These are phyloP conservation scores for Colletotrichum sp. DNA, from an alignment of 2,329 filamentous ascomycete species.

Conservation along the genomic window DNA sequence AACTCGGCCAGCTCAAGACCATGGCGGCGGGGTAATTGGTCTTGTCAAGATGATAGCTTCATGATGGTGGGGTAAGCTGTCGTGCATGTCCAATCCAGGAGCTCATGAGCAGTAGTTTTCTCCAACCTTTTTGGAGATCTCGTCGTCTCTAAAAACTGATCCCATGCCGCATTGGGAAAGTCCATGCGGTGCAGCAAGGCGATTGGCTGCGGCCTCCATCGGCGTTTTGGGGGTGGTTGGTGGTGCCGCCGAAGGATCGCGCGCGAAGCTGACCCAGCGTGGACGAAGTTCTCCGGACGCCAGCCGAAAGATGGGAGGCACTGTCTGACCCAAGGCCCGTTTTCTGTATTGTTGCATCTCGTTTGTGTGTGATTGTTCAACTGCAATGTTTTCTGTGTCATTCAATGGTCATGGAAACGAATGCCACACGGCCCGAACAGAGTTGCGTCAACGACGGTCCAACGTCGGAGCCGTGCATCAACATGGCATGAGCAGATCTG, in stretches of 20 bases:
- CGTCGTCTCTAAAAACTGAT: not conserved
- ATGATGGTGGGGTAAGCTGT: not conserved
- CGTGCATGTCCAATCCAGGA: not conserved
- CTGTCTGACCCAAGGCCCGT: not conserved
- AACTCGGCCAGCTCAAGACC: not conserved
- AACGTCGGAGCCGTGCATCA: not conserved
- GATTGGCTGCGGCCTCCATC: not conserved
- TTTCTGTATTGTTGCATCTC: not conserved
- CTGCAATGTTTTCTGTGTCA: not conserved
- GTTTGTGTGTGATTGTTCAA: not conserved
- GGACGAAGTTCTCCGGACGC: not conserved
- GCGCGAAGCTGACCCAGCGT: not conserved
- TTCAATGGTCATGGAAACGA: not conserved
- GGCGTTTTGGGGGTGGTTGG: not conserved
- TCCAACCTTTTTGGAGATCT: slow-evolving; percentile 1
- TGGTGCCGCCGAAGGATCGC: not conserved
- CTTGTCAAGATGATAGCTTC: not conserved
- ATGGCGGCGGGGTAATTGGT: not conserved
- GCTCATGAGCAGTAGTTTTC: not conserved
- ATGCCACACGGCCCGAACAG: not conserved
- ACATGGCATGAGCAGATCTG: not conserved
- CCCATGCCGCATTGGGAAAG: not conserved
- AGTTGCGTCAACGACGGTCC: not conserved
- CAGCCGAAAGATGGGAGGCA: not conserved
- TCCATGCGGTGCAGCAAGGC: slow-evolving; percentile 1